Evolutionary conservation across 495 filamentous ascomycete genomes (phyloP), one percentile per base, ranked within the genome.

Genomic region (Saxispiralis lemnorum): DNA sequence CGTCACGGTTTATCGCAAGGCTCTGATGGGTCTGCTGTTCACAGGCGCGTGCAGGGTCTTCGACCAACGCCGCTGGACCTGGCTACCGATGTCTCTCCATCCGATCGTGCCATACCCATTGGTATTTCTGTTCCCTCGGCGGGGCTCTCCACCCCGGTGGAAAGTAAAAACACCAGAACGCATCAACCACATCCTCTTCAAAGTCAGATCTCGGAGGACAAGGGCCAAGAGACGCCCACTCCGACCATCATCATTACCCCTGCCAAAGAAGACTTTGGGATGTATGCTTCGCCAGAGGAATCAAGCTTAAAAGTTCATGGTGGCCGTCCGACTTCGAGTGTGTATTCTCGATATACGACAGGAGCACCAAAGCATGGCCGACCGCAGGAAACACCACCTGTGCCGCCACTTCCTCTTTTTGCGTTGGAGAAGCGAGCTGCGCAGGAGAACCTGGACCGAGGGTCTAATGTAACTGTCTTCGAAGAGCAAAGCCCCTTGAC

Each of bases 21-120:
- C 18, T 39, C 11, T 20, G 12, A 20, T 11, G 14, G 7, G 24
- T 20, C 38, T n/a, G 32, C 38, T 13, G n/a, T 51, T 10, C 47
- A 47, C 33, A 45, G 43, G 21, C 38, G 43, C 18, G 41, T 52
- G 36, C 34, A 47, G 19, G 47, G 51, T 0, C 20, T 54, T 6
- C 42, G 47, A 11, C 48, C 48, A 0, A 21, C 44, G 30, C 48
- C 44, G 5, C 41, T 54, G 12, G 33, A 45, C 19, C 42, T 55
- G 17, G 39, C 37, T n/a, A 44, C 38, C 14, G 80, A 78, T 32
- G 61, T 93, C 2, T 88, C 83, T 5, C 84, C 84, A 0, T 75
- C 68, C 5, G 78, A 83, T 51, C 63, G 79, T 19, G 72, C 79
- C 12, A 84, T 93, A 34, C 67, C 82, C 51, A 92, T 93, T 45